phyloP scores from a whole-genome alignment of 805 yeast species.

The Torulaspora franciscae region DNA sequence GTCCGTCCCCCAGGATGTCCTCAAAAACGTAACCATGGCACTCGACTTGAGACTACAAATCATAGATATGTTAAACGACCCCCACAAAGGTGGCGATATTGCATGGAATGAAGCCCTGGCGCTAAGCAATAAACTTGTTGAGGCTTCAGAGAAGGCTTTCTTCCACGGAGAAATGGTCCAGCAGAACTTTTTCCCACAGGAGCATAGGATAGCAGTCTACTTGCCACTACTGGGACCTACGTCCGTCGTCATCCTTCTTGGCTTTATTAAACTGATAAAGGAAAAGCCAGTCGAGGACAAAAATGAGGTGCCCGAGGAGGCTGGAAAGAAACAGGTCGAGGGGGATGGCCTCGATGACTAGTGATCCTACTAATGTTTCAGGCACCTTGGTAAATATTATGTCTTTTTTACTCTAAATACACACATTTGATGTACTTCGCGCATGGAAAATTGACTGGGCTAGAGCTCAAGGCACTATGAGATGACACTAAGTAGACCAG shows the following conservation, averaged over 20 bases:
- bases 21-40: slow-evolving; percentile 50
- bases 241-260: slow-evolving; percentile 54
- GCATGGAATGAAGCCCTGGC: slow-evolving; percentile 50
- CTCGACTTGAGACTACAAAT: slow-evolving; percentile 38
- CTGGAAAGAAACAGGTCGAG: not conserved
- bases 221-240: slow-evolving; percentile 88
- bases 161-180: slow-evolving; percentile 94
- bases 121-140: slow-evolving; percentile 45
- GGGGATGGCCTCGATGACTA: not conserved
- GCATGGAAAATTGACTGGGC: not conserved
- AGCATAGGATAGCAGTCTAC: slow-evolving; percentile 91
- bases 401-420: not conserved
- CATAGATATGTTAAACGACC: slow-evolving; percentile 31
- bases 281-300: slow-evolving; percentile 29
- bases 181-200: slow-evolving; percentile 91
- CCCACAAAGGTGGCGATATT: slow-evolving; percentile 27
- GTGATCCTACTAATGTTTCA: no score
- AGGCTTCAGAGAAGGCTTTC: slow-evolving; percentile 59
- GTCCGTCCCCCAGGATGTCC: slow-evolving; percentile 74
- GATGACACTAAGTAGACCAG: no score
- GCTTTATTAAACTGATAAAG: slow-evolving; percentile 43
- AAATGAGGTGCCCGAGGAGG: not conserved
- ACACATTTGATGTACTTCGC: not conserved
- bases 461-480: not conserved
- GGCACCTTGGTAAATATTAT: not conserved